These are phyloP conservation scores for Beauveria sp. DNA, from an alignment of 2,329 filamentous ascomycete species.

Conservation along the genomic window DNA sequence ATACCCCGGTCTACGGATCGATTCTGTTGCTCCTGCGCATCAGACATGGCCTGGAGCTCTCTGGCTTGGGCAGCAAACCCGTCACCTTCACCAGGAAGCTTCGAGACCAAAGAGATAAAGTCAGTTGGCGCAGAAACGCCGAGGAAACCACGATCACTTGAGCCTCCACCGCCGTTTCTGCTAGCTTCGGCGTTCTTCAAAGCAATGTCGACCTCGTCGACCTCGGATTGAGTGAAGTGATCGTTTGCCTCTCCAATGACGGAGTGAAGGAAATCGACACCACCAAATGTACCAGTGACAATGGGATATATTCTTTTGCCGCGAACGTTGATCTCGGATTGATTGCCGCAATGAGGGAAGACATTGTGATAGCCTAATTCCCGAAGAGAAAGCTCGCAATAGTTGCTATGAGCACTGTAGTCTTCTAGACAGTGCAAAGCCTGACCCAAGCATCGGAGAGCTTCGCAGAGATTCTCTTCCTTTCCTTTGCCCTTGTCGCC, in stretches of 20 bases:
- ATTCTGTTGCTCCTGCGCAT: constrained; percentile 57
- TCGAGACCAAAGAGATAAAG: constrained; percentile 65
- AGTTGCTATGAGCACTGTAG: constrained; percentile 75
- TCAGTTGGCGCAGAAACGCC: constrained; percentile 37
- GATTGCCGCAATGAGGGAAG: constrained; percentile 65
- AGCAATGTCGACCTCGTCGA: constrained; percentile 71
- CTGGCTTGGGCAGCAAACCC: constrained; percentile 61
- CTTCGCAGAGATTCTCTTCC: constrained; percentile 74
- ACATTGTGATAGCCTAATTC: constrained; percentile 62
- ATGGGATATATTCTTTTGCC: constrained; percentile 66
- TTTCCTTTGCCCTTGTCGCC: constrained; percentile 54
- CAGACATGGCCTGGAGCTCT: constrained; percentile 52
- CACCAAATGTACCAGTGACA: constrained; percentile 68
- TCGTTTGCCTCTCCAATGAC: constrained; percentile 71
- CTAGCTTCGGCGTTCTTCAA: constrained; percentile 58
- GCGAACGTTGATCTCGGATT: constrained; percentile 54
- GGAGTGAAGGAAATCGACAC: constrained; percentile 77
- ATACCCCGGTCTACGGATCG: constrained; percentile 21
- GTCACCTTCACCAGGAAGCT: constrained; percentile 64
- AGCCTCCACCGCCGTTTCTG: constrained; percentile 26
- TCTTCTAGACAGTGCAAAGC: constrained; percentile 72
- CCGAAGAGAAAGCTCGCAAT: constrained; percentile 61
- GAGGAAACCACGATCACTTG: constrained; percentile 32
- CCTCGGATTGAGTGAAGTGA: constrained; percentile 77
- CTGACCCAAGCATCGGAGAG: constrained; percentile 67